A percentile compares a stretch with the other conserved stretches of the same genome.
Evolutionary conservation across 768 basidiomycete genomes (phyloP).

Genomic region (Lactarius psammicola): DNA sequence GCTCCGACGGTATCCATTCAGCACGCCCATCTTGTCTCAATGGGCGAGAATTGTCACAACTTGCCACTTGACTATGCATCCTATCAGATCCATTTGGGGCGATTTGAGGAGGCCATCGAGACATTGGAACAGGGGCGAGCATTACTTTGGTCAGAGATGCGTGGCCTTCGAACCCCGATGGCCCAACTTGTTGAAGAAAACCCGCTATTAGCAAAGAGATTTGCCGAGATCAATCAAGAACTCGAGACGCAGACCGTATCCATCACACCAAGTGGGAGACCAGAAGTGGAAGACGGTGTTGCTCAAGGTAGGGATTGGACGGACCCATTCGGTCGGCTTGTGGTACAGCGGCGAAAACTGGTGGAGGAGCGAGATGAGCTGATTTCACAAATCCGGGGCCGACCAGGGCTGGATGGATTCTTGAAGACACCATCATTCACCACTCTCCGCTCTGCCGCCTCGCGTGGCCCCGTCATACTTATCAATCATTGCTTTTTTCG

Average conservation of each 20-base stretch:
- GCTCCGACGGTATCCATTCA: too few species aligned
- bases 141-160: conserved; percentile 16
- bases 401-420: conserved; percentile 1
- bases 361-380: not conserved
- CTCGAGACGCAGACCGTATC: not conserved
- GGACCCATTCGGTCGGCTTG: not conserved
- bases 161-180: conserved; percentile 5
- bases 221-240: not conserved
- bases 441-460: conserved; percentile 1
- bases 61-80: conserved; percentile 12
- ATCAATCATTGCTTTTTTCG: conserved; percentile 6
- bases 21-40: too few species aligned
- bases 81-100: conserved; percentile 7
- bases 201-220: not conserved
- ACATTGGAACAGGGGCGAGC: conserved; percentile 13
- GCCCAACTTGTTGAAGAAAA: not conserved
- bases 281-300: not conserved
- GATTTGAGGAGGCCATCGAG: conserved; percentile 14
- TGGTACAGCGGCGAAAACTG: not conserved
- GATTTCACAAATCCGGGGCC: not conserved
- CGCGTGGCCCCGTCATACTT: conserved; percentile 4
- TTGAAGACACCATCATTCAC: not conserved
- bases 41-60: not conserved
- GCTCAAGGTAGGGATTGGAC: not conserved
- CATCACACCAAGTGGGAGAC: not conserved